phyloP scores from a whole-genome alignment of 176 grass and related monocot genomes.

The Pontederia crassipes region DNA sequence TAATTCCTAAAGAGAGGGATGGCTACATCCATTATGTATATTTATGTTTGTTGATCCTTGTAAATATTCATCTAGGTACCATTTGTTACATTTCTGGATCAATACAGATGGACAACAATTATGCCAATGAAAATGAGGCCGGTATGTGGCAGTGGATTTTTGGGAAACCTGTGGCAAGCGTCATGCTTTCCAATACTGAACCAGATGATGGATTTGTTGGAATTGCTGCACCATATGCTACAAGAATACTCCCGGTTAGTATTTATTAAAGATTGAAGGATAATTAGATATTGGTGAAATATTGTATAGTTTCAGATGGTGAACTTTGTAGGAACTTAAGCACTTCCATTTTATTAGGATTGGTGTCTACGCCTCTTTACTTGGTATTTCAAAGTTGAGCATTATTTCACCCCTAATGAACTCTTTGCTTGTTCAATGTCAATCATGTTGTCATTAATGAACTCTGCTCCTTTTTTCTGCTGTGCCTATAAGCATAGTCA shows the following conservation, averaged over 20 bases:
- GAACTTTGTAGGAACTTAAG: too few relatives aligned
- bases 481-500: too few relatives aligned
- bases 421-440: too few relatives aligned
- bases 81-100: slow-evolving; percentile 82
- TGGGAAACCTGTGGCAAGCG: slow-evolving; percentile 68
- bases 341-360: too few relatives aligned
- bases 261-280: slow-evolving; percentile 13
- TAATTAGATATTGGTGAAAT: background rate
- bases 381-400: too few relatives aligned
- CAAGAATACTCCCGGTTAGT: slow-evolving; percentile 75
- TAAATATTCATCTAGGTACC: slow-evolving; percentile 36
- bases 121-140: slow-evolving; percentile 72
- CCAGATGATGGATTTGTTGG: slow-evolving; percentile 84
- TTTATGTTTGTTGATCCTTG: background rate
- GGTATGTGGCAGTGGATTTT: slow-evolving; percentile 95
- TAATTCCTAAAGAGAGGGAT: too few relatives aligned
- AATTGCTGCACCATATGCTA: slow-evolving; percentile 67
- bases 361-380: too few relatives aligned
- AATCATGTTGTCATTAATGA: too few relatives aligned
- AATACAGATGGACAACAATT: slow-evolving; percentile 82
- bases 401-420: too few relatives aligned
- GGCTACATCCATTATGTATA: too few relatives aligned
- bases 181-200: slow-evolving; percentile 59
- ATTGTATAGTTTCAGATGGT: too few relatives aligned
- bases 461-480: too few relatives aligned